Percentiles rank a stretch among this genome's conserved stretches.
These are phyloP conservation scores for Monosporascus sp. DNA, from an alignment of 2,329 filamentous ascomycete genomes.

Conservation along the genomic window DNA sequence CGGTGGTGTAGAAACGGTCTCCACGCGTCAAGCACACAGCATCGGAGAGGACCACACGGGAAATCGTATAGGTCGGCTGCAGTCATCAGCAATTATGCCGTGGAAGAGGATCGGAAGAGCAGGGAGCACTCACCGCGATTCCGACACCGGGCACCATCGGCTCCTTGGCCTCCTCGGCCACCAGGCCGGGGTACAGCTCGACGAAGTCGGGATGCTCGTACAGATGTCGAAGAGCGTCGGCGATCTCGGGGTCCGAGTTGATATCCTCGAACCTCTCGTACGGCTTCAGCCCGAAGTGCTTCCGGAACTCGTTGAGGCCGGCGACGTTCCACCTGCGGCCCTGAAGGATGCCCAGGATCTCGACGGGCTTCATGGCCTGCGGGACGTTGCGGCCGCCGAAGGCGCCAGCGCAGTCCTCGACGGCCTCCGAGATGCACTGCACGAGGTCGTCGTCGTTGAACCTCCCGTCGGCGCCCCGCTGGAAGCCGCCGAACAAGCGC, in stretches of 20 bases:
- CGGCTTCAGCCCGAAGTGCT: conserved; percentile 71
- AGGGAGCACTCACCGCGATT: conserved; percentile 42
- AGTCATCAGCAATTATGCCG: conserved; percentile 1
- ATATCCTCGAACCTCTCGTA: conserved; percentile 79
- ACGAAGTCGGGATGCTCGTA: conserved; percentile 77
- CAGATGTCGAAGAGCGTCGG: conserved; percentile 58
- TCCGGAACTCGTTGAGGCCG: conserved; percentile 78
- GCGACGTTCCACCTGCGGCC: conserved; percentile 72
- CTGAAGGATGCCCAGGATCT: conserved; percentile 76
- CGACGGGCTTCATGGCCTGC: conserved; percentile 65
- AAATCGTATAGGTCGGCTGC: conserved; percentile 67
- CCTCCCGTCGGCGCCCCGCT: conserved; percentile 60
- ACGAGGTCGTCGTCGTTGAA: conserved; percentile 74
- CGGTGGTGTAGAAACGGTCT: conserved; percentile 73
- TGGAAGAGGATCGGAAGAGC: too few relatives aligned
- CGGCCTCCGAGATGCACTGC: conserved; percentile 67
- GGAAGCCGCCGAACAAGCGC: conserved; percentile 61
- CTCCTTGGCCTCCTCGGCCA: conserved; percentile 68
- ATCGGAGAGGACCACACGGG: conserved; percentile 70
- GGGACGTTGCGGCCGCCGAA: conserved; percentile 73
- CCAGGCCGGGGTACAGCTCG: conserved; percentile 74
- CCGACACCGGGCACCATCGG: conserved; percentile 71
- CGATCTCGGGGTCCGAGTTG: conserved; percentile 68
- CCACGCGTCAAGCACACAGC: conserved; percentile 73
- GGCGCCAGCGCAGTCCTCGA: conserved; percentile 71